phyloP scores from a whole-genome alignment of 2,329 filamentous ascomycete genomes.

The Neobulgaria alba region DNA sequence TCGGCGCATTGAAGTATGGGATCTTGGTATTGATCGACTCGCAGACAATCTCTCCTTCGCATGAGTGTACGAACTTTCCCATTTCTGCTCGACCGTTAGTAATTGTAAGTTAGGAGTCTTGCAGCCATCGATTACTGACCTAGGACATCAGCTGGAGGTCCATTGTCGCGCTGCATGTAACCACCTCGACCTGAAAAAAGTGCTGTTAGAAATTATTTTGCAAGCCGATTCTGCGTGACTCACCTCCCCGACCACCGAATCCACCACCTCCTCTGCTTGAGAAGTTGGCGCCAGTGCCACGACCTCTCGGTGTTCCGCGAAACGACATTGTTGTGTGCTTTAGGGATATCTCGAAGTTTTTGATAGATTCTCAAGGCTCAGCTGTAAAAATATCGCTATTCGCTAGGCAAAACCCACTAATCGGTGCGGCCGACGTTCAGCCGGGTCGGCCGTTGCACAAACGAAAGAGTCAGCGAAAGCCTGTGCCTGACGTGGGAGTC shows the following conservation, averaged over 20 bases:
- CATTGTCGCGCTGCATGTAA: conserved; percentile 50
- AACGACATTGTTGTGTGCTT: conserved; percentile 34
- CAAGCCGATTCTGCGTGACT: conserved; percentile 10
- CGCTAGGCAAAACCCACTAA: too few species aligned
- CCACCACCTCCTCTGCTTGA: conserved; percentile 44
- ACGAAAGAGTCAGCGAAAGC: neutral
- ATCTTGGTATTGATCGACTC: conserved; percentile 91
- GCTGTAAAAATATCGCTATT: too few species aligned
- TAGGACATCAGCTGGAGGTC: conserved; percentile 53
- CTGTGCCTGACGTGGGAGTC: too few species aligned
- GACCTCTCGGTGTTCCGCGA: conserved; percentile 50
- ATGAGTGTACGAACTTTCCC: conserved; percentile 88
- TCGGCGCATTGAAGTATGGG: conserved; percentile 97
- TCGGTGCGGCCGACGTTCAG: too few species aligned
- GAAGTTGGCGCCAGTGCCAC: conserved; percentile 40
- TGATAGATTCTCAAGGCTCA: conserved; percentile 4
- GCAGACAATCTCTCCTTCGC: conserved; percentile 97
- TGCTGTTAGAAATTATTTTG: conserved; percentile 7
- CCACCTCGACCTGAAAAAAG: conserved; percentile 47
- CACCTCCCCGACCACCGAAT: conserved; percentile 34
- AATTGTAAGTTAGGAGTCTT: conserved; percentile 1
- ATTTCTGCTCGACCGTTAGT: conserved; percentile 52
- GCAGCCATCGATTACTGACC: conserved; percentile 32
- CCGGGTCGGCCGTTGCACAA: too few species aligned
- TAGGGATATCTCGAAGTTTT: conserved; percentile 10